Base-by-base conservation (phyloP, 345 rosid species). In the Eucalyptus fibrosa region DNA sequence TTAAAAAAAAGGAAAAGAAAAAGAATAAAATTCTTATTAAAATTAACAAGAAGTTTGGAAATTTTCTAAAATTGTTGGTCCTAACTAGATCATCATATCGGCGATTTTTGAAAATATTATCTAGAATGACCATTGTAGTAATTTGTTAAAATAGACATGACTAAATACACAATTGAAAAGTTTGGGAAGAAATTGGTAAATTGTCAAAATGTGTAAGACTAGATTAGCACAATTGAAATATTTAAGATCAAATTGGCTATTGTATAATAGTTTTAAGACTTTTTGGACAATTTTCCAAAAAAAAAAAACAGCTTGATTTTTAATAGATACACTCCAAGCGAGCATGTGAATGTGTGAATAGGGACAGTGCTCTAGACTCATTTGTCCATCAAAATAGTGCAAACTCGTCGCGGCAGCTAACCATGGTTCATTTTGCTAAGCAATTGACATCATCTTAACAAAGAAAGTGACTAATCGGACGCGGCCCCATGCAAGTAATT, bases 1-100 rank as follows among this genome's bases (percentile, higher is more conserved):
- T 56, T 56, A 26, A 2, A 10, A 56, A 9, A 56, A 56, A 4
- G 1, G 0, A 10, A 8, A 56, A 56, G 0, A 1, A 56, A 2
- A 24, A 2, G 5, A 53, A 56, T 24, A 56, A 4, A 56, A 56
- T 23, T 56, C 30, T 56, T 56, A 4, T 10, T 56, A 56, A 56
- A 0, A 9, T 56, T 56, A 56, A 24, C 4, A 56, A 24, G 26
- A 56, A 56, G 2, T 56, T 56, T 56, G 62, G 62, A 21, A 53
- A 21, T 53, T 53, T 21, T 53, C 1, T 53, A 21, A 53, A 53
- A 56, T 56, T 24, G 30, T 24, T 24, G 30, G 62, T 13, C 3
- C 3, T 56, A 56, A 56, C 62, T 56, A 24, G 62, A 56, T 24
- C 13, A 56, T 56, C 62, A 24, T 9, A 24, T 56, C 0, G 9